Evolutionary conservation across 2,329 filamentous ascomycete species (phyloP).

Genomic region (Pezicula neosporulosa): DNA sequence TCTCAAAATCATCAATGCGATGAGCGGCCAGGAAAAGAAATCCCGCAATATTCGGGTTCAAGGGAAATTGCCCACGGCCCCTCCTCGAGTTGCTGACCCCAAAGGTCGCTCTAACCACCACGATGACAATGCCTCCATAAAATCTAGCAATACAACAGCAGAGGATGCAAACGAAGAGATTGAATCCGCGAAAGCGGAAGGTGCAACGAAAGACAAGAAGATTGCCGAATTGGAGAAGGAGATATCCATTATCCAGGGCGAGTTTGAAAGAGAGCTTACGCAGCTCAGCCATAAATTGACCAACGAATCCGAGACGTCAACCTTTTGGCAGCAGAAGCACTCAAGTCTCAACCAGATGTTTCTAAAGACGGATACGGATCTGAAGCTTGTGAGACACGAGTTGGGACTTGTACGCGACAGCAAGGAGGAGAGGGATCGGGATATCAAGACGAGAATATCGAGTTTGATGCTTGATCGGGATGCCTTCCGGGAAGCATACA

Average conservation of each 20-base stretch:
- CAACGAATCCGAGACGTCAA: slow-evolving; percentile 49
- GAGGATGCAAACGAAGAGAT: slow-evolving; percentile 6
- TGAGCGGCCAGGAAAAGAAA: slow-evolving; percentile 17
- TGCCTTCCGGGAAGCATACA: slow-evolving; percentile 44
- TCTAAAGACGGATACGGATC: slow-evolving; percentile 48
- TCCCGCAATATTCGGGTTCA: slow-evolving; percentile 3
- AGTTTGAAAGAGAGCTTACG: slow-evolving; percentile 52
- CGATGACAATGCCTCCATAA: slow-evolving; percentile 7
- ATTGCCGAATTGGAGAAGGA: slow-evolving; percentile 52
- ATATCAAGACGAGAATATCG: slow-evolving; percentile 23
- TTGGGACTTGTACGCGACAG: slow-evolving; percentile 44
- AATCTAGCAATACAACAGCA: slow-evolving; percentile 8
- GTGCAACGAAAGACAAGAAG: slow-evolving; percentile 42
- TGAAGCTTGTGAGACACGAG: slow-evolving; percentile 47
- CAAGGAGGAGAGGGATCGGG: slow-evolving; percentile 33
- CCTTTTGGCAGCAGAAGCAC: slow-evolving; percentile 57
- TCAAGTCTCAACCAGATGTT: slow-evolving; percentile 49
- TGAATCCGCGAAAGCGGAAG: slow-evolving; percentile 7
- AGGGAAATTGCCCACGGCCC: slow-evolving; percentile 12
- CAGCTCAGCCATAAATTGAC: slow-evolving; percentile 40
- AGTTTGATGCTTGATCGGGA: slow-evolving; percentile 26
- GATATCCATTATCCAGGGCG: slow-evolving; percentile 47
- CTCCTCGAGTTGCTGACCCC: slow-evolving; percentile 17
- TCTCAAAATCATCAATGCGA: slow-evolving; percentile 2
- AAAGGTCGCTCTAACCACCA: slow-evolving; percentile 14